Evolutionary conservation across 768 basidiomycete species (phyloP).

Genomic region (Neoboletus subvelutipes): DNA sequence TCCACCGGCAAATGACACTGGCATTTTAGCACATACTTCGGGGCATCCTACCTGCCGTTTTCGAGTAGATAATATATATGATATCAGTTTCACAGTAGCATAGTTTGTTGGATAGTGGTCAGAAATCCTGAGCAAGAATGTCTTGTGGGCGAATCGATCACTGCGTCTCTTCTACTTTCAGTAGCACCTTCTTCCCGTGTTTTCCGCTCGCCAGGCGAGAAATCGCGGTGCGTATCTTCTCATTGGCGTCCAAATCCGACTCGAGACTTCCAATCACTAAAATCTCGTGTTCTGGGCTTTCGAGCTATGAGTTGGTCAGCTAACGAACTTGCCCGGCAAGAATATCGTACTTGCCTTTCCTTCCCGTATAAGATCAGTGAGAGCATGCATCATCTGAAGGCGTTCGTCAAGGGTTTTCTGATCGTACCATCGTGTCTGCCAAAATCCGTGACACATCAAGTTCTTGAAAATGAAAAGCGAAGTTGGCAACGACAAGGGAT

Average conservation of each 20-base stretch:
- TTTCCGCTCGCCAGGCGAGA: constrained; percentile 35
- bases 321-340: neutral
- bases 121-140: neutral
- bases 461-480: constrained; percentile 86
- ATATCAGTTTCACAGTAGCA: neutral
- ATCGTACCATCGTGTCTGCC: constrained; percentile 73
- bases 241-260: constrained; percentile 38
- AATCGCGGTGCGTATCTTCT: constrained; percentile 36
- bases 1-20: constrained; percentile 18
- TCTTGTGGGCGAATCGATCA: neutral
- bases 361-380: constrained; percentile 53
- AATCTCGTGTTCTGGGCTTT: constrained; percentile 68
- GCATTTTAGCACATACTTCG: neutral
- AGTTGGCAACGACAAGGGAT: constrained; percentile 73
- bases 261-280: constrained; percentile 46
- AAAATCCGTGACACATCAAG: constrained; percentile 72
- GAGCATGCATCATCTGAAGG: constrained; percentile 46
- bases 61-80: neutral
- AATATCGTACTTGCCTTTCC: constrained; percentile 45
- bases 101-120: neutral
- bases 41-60: neutral
- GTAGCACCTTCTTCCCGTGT: constrained; percentile 50
- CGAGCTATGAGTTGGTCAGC: constrained; percentile 45
- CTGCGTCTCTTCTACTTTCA: constrained; percentile 37
- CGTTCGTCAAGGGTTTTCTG: constrained; percentile 49